Percentiles rank a stretch among this genome's conserved stretches.
phyloP scores from a whole-genome alignment of 2,329 filamentous ascomycete species.

The Mycosphaerella sp. region DNA sequence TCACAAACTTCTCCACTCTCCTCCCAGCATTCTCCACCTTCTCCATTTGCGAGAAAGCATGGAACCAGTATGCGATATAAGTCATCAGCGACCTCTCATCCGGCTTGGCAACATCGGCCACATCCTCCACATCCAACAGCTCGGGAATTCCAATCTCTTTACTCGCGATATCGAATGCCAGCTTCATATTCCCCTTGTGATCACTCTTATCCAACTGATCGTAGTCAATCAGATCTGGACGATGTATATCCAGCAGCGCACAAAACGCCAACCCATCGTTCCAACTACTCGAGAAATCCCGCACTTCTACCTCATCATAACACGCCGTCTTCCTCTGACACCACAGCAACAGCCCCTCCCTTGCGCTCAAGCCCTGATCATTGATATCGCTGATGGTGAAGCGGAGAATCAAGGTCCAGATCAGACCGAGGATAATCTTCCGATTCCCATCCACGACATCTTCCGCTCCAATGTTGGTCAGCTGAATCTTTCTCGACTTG shows the following conservation, averaged over 20 bases:
- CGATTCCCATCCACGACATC: constrained; percentile 97
- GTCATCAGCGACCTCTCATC: constrained; percentile 98
- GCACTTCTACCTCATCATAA: constrained; percentile 93
- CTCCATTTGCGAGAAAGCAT: constrained; percentile 98
- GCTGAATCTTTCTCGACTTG: constrained; percentile 80
- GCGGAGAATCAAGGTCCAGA: constrained; percentile 95
- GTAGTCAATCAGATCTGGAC: constrained; percentile 94
- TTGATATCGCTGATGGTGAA: constrained; percentile 99
- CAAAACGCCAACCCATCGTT: constrained; percentile 97
- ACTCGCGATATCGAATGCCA: constrained; percentile 92
- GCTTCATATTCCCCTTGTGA: constrained; percentile 93
- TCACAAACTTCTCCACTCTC: constrained; percentile 95
- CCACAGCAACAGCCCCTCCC: constrained; percentile 91
- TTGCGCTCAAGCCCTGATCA: constrained; percentile 93
- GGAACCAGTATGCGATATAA: constrained; percentile 99
- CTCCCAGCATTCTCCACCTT: constrained; percentile 95
- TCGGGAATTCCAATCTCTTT: constrained; percentile 97
- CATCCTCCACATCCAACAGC: constrained; percentile 93
- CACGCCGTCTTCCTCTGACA: constrained; percentile 98
- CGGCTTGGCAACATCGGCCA: constrained; percentile 91
- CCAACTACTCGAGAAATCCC: constrained; percentile 94
- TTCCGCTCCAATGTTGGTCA: constrained; percentile 97
- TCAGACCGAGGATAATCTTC: constrained; percentile 94
- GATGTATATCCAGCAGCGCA: constrained; percentile 90
- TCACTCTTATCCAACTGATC: constrained; percentile 90